A percentile compares a stretch with the other conserved stretches of the same genome.
Evolutionary conservation across 441 rosid species (phyloP).

Genomic region (Gossypium aridum): DNA sequence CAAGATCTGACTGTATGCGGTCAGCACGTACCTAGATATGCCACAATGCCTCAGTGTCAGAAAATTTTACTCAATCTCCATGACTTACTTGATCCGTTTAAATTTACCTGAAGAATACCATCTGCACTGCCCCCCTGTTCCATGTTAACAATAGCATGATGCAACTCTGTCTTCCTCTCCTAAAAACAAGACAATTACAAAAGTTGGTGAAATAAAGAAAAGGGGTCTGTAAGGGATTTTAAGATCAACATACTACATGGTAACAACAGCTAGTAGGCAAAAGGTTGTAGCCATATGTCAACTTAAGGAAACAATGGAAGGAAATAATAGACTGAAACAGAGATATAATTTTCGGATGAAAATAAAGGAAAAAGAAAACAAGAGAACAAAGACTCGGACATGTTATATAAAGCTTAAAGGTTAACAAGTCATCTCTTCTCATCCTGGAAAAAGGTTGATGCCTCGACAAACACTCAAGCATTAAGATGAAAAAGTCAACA

Average conservation of each 20-base stretch:
- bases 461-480: neutral
- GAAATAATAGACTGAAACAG: neutral
- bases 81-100: slow-evolving; percentile 10
- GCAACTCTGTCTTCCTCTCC: slow-evolving; percentile 83
- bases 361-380: neutral
- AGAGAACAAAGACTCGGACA: neutral
- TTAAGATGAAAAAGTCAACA: neutral
- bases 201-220: neutral
- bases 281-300: neutral
- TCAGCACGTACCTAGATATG: slow-evolving; percentile 85
- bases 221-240: neutral
- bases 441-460: neutral
- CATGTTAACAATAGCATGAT: slow-evolving; percentile 83
- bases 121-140: slow-evolving; percentile 82
- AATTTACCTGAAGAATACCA: slow-evolving; percentile 6
- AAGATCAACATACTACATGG: neutral
- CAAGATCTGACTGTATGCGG: slow-evolving; percentile 88
- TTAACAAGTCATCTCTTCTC: neutral
- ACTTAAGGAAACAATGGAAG: neutral
- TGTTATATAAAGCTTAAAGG: neutral
- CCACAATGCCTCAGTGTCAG: slow-evolving; percentile 19
- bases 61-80: slow-evolving; percentile 14
- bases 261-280: neutral
- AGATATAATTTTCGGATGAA: neutral
- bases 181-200: slow-evolving; percentile 25